Evolutionary conservation across 2,329 filamentous ascomycete genomes (phyloP).

Genomic region (Epicoccum nigrum): DNA sequence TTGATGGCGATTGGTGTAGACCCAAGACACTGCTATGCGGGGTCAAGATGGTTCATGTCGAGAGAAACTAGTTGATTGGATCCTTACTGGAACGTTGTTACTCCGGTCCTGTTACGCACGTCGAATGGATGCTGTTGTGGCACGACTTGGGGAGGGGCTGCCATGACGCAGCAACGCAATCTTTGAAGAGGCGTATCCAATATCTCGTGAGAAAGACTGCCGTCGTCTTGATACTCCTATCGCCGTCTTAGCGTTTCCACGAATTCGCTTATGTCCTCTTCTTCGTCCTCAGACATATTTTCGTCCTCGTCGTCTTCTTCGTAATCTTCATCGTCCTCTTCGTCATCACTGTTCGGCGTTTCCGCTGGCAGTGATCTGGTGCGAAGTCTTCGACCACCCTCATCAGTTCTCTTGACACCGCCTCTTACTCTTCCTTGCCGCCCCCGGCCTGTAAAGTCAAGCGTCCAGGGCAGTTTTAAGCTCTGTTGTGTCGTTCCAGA

Average conservation of each 20-base stretch:
- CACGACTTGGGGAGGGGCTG: too few species aligned
- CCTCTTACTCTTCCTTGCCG: conserved; percentile 50
- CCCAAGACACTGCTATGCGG: background rate
- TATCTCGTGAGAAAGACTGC: background rate
- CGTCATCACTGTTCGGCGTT: conserved; percentile 15
- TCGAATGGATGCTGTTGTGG: background rate
- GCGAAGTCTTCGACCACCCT: conserved; percentile 28
- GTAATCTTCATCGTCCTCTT: conserved; percentile 28
- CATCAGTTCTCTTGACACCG: conserved; percentile 46
- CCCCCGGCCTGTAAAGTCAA: conserved; percentile 51
- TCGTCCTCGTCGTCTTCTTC: conserved; percentile 17
- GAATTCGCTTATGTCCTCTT: conserved; percentile 26
- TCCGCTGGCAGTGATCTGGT: background rate
- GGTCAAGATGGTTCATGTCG: background rate
- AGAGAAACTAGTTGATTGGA: background rate
- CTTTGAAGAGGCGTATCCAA: background rate
- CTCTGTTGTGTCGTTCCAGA: conserved; percentile 40
- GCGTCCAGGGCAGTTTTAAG: conserved; percentile 50
- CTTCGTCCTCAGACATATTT: conserved; percentile 17
- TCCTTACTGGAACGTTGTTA: background rate
- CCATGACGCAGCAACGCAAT: too few species aligned
- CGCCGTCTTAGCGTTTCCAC: conserved; percentile 20
- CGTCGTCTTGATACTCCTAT: conserved; percentile 18
- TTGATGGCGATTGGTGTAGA: too few species aligned
- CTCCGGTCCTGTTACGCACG: background rate